Percentiles rank a stretch among this genome's conserved stretches.
Conservation (phyloP, 345 rosid genomes). For the Carallia brachiata region DNA sequence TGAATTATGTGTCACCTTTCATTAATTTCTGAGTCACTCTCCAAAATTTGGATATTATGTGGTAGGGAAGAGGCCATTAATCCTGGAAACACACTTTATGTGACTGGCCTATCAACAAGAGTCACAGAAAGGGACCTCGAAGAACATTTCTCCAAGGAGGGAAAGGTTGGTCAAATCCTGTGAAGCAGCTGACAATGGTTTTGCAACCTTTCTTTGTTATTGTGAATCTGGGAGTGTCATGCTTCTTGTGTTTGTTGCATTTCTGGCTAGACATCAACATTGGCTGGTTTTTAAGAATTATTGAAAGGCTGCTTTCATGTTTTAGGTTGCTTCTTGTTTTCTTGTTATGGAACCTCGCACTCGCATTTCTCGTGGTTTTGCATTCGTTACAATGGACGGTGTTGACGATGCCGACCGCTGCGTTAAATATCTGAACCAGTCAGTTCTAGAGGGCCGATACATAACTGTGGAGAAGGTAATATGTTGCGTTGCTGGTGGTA, state of each 20-base stretch:
- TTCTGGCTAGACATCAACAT: no score
- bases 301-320: constrained; percentile 12
- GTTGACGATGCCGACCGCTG: constrained; percentile 85
- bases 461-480: constrained; percentile 98
- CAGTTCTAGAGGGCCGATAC: constrained; percentile 90
- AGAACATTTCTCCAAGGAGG: constrained; percentile 95
- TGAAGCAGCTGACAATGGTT: background rate
- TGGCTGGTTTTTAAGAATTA: background rate
- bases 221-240: no score
- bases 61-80: constrained; percentile 49
- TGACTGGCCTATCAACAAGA: constrained; percentile 91
- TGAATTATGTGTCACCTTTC: constrained; percentile 3
- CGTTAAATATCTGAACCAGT: constrained; percentile 92
- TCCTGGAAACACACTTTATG: constrained; percentile 86
- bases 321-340: constrained; percentile 80
- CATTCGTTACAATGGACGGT: constrained; percentile 80
- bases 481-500: constrained; percentile 12
- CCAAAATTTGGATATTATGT: constrained; percentile 1
- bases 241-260: no score
- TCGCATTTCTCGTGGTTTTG: constrained; percentile 93
- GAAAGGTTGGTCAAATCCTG: constrained; percentile 56
- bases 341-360: constrained; percentile 97
- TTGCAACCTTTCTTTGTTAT: background rate
- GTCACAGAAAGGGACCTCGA: constrained; percentile 87
- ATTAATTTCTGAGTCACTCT: background rate